Conservation (phyloP, 345 rosid genomes). For the Ceriops tagal region DNA sequence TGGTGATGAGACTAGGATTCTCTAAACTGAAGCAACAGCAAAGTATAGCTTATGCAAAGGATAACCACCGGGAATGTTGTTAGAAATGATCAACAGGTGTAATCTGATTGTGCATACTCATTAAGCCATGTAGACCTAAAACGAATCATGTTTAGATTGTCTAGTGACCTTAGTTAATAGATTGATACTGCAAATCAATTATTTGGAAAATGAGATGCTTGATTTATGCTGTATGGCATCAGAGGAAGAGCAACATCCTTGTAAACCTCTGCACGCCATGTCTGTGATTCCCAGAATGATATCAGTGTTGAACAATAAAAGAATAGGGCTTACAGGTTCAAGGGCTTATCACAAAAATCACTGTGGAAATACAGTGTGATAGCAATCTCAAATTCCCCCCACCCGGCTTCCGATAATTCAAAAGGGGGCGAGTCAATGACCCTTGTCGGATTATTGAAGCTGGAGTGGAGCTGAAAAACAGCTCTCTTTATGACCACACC, state of each 20-base stretch:
- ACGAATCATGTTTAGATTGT: too few species aligned
- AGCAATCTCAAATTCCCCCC: constrained; percentile 41
- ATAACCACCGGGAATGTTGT: too few species aligned
- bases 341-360: constrained; percentile 33
- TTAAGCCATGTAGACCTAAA: too few species aligned
- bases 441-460: constrained; percentile 33
- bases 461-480: constrained; percentile 36
- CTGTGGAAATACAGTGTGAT: constrained; percentile 29
- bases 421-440: constrained; percentile 31
- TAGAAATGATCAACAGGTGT: too few species aligned
- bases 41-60: neutral
- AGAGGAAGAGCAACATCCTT: too few species aligned
- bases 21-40: neutral
- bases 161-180: neutral
- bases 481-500: constrained; percentile 28
- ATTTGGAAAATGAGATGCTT: neutral
- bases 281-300: constrained; percentile 4
- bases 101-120: too few species aligned
- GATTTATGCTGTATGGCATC: neutral
- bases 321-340: constrained; percentile 24
- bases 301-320: neutral
- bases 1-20: neutral
- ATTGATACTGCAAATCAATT: neutral
- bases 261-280: constrained; percentile 4
- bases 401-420: constrained; percentile 31